phyloP scores from a whole-genome alignment of 768 basidiomycete species.

The Albatrellus ellisii region DNA sequence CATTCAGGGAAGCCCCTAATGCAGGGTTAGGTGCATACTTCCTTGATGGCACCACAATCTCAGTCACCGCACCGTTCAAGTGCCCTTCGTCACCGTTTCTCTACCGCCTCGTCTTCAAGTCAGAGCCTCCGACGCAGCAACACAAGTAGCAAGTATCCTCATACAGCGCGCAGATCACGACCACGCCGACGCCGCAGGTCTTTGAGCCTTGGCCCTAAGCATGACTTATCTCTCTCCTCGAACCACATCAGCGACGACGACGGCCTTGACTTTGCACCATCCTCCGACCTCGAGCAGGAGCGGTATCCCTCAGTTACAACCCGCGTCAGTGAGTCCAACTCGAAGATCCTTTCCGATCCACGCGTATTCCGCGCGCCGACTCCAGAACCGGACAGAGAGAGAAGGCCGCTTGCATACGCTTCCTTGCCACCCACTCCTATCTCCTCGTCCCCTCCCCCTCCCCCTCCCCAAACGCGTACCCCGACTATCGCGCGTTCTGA shows the following conservation, averaged over 20 bases:
- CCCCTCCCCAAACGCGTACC: background rate
- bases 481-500: slow-evolving; percentile 10
- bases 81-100: background rate
- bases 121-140: slow-evolving; percentile 1
- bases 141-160: slow-evolving; percentile 6
- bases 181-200: slow-evolving; percentile 8
- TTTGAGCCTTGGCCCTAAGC: slow-evolving; percentile 7
- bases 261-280: background rate
- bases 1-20: too few relatives aligned
- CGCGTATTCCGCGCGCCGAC: slow-evolving; percentile 2
- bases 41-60: slow-evolving; percentile 1
- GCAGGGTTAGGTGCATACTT: too few relatives aligned
- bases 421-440: slow-evolving; percentile 69
- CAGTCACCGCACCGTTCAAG: background rate
- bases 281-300: slow-evolving; percentile 3
- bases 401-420: slow-evolving; percentile 42
- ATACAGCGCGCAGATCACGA: slow-evolving; percentile 1
- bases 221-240: slow-evolving; percentile 9
- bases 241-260: slow-evolving; percentile 9
- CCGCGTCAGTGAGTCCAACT: slow-evolving; percentile 7
- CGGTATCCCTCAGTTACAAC: background rate
- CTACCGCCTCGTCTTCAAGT: slow-evolving; percentile 6
- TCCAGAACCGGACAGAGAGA: slow-evolving; percentile 5
- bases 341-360: slow-evolving; percentile 4
- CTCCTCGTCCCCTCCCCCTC: slow-evolving; percentile 14